Evolutionary conservation across 1,139 yeast genomes (phyloP).

Genomic region (Hemisphaericaspora xylofermentans): DNA sequence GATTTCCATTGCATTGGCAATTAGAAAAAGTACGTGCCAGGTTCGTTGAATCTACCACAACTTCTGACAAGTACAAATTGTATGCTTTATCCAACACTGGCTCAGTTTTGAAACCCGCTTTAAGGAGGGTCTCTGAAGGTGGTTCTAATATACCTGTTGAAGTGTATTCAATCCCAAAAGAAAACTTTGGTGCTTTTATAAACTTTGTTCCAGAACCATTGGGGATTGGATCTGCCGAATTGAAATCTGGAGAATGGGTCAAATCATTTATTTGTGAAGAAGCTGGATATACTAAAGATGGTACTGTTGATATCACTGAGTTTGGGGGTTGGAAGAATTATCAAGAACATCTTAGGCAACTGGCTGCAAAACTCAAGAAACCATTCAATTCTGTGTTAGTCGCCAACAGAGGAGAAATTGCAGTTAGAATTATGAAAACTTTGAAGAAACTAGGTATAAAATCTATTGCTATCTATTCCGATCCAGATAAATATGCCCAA

Average conservation of each 20-base stretch:
- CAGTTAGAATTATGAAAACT: conserved; percentile 88
- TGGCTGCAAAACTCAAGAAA: conserved; percentile 30
- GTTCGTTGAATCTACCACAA: conserved; percentile 60
- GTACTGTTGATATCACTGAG: conserved; percentile 74
- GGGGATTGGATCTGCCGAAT: conserved; percentile 90
- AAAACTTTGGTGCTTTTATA: conserved; percentile 76
- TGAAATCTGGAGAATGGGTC: conserved; percentile 75
- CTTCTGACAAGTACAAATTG: conserved; percentile 71
- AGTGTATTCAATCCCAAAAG: conserved; percentile 77
- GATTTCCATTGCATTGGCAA: conserved; percentile 93
- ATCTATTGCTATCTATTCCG: conserved; percentile 87
- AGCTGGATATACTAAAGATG: conserved; percentile 67
- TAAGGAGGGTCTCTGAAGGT: conserved; percentile 58
- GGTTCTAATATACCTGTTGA: conserved; percentile 73
- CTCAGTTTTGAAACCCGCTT: conserved; percentile 85
- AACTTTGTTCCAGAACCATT: conserved; percentile 90
- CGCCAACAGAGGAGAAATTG: conserved; percentile 97
- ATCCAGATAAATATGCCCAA: conserved; percentile 83
- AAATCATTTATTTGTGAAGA: conserved; percentile 96
- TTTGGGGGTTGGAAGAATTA: conserved; percentile 89
- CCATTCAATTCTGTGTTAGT: conserved; percentile 85
- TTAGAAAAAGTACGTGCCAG: conserved; percentile 82
- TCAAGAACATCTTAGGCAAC: conserved; percentile 39
- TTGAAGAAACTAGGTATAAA: conserved; percentile 74
- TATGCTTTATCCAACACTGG: conserved; percentile 83